phyloP scores from a whole-genome alignment of 768 basidiomycete genomes.

The Tulasnella sp. region DNA sequence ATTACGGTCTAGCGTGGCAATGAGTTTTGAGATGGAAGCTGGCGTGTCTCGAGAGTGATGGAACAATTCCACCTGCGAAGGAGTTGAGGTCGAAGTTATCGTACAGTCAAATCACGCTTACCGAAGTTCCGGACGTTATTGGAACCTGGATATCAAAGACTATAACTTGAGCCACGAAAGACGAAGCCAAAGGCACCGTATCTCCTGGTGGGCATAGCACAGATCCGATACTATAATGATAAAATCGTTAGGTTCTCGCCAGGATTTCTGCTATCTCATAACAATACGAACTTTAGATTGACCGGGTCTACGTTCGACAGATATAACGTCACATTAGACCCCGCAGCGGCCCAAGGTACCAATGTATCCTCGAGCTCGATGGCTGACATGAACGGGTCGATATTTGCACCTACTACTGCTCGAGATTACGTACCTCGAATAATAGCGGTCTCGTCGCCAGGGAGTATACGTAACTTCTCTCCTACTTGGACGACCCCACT shows the following conservation, averaged over 20 bases:
- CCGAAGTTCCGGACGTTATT: constrained; percentile 76
- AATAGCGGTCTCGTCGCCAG: constrained; percentile 80
- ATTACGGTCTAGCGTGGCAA: constrained; percentile 67
- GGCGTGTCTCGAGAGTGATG: constrained; percentile 91
- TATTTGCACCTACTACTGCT: background rate
- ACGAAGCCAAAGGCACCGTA: constrained; percentile 60
- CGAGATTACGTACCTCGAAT: constrained; percentile 39
- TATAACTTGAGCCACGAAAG: constrained; percentile 80
- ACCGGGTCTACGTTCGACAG: constrained; percentile 76
- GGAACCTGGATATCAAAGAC: constrained; percentile 89
- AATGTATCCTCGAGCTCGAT: constrained; percentile 73
- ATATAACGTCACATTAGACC: constrained; percentile 78
- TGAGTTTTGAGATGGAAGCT: constrained; percentile 70
- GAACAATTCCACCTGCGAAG: constrained; percentile 69
- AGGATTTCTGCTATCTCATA: background rate
- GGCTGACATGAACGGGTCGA: constrained; percentile 32
- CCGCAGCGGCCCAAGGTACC: constrained; percentile 81
- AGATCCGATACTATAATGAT: constrained; percentile 51
- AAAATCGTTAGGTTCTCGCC: background rate
- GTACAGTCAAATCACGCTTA: constrained; percentile 22
- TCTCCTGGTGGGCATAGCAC: constrained; percentile 71
- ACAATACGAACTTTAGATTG: constrained; percentile 38
- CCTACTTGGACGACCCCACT: constrained; percentile 88
- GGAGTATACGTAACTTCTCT: constrained; percentile 73
- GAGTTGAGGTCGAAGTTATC: background rate